Evolutionary conservation across 2,329 filamentous ascomycete genomes (phyloP), one percentile per base, ranked within the genome.

Genomic region (Xylaria polymorpha): DNA sequence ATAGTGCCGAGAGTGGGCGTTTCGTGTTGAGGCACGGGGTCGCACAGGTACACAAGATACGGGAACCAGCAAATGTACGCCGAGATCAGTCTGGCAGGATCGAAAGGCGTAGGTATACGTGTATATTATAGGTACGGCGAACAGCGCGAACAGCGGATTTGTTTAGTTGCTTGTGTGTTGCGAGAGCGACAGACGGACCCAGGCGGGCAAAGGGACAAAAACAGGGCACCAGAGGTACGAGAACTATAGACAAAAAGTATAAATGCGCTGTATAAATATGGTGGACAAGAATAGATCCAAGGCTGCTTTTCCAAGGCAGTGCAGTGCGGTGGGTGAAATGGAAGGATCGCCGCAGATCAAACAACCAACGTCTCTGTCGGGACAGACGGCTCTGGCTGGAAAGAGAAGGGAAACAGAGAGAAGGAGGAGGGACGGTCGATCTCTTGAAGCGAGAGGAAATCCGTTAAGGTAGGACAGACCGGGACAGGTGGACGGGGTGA

Each of bases 361-460:
- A 51, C 61, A 43, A n/a, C 48, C n/a, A 20, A 39, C 55, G 22
- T 46, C 10, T 64, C 60, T 46, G 46, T 61, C 57, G 43, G 46
- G 44, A 44, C 59, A 60, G 46, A 62, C 37, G 67, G 46, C 53
- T 66, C 57, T 59, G 55, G 35, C 44, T 35, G 18, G 32, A 15
- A 29, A 25, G 25, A 60, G 43, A 32, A 20, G 25, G 37, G 18
- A 32, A 10, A 62, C 51, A 14, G 25, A 35, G 37, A 58, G 48
- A 20, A 46, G 48, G 53, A 6, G 12, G 10, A 35, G 29, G 61
- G 32, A 66, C 25, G 15, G 51, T 48, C 15, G 58, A 66, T 59
- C 44, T 58, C 55, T 22, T 35, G 62, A 56, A 64, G 62, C 55
- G 62, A 59, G n/a, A 50, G 61, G 22, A 57, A 56, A 64, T 64